Percentiles rank a stretch among this genome's conserved stretches.
phyloP scores from a whole-genome alignment of 2,329 filamentous ascomycete species.

The Aspergillus ustus region DNA sequence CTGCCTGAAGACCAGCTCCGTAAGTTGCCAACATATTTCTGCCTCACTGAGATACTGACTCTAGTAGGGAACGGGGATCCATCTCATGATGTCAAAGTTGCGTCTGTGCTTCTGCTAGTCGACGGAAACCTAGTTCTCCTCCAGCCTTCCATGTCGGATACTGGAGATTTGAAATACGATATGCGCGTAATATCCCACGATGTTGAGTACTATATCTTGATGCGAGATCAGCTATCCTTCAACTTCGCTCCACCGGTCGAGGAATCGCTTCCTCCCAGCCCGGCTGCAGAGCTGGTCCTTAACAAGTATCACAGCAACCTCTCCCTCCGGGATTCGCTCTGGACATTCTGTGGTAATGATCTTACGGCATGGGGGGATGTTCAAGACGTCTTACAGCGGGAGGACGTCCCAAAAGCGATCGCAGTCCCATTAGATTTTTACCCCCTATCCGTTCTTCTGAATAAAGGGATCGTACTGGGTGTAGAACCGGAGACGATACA shows the following conservation, averaged over 20 bases:
- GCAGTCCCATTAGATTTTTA: conserved; percentile 92
- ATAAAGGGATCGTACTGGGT: conserved; percentile 86
- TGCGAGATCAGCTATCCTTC: conserved; percentile 75
- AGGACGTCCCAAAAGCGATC: conserved; percentile 75
- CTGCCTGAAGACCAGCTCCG: conserved; percentile 85
- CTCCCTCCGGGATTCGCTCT: conserved; percentile 81
- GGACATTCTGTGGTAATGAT: conserved; percentile 88
- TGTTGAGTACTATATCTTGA: conserved; percentile 91
- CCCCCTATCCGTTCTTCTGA: conserved; percentile 82
- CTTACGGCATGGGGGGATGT: conserved; percentile 90
- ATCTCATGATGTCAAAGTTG: conserved; percentile 90
- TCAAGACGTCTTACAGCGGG: conserved; percentile 76
- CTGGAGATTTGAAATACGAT: conserved; percentile 90
- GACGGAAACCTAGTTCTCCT: conserved; percentile 94
- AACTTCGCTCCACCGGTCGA: conserved; percentile 54
- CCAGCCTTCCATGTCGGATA: conserved; percentile 80
- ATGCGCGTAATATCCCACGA: conserved; percentile 97
- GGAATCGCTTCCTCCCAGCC: conserved; percentile 54
- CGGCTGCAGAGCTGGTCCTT: conserved; percentile 52
- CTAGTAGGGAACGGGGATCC: conserved; percentile 78
- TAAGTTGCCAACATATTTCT: conserved; percentile 41
- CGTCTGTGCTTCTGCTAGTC: conserved; percentile 93
- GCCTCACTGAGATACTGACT: conserved; percentile 20
- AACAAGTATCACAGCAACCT: conserved; percentile 53
- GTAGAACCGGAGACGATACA: conserved; percentile 94